Base-by-base conservation (phyloP, 257 asterid genomes). In the Anisodus acutangulus region DNA sequence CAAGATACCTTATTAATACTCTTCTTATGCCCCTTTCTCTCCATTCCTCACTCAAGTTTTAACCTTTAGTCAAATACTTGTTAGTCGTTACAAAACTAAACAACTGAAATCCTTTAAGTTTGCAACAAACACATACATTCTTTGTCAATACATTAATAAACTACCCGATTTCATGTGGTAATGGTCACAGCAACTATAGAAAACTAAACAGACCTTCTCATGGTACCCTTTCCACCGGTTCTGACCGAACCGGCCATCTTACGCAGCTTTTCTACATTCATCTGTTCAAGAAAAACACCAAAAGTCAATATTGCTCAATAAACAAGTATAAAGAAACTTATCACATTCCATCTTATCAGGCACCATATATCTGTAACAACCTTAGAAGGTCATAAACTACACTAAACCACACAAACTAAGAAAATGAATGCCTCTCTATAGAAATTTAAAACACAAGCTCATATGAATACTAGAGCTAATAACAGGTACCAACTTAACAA, bases 181-280 rank as follows among this genome's bases (percentile, higher is more conserved):
- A 64, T 69, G 11, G 6, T 81, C n/a, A 45, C 78, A 62, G 8
- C 16, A 81, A 8, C 63, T 22, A 84, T 12, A 15, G 37, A 37
- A 45, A 55, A 66, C 43, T 19, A 76, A 13, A 80, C 89, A 84
- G 13, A 93, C 97, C 95, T 93, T 86, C 97, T 91, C 87, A 93
- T 66, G 79, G 91, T 93, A 80, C 97, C 97, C 89, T 93, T 93
- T 16, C 97, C 97, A 83, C 95, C 95, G 6, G 95, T 93, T 69
- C 97, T 93, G 63, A 92, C 95, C 1, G 95, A 90, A 84, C 94
- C 93, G 3, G 97, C 95, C 97, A 93, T 93, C 90, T 92, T 93
- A 91, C 55, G 90, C 72, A 93, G 90, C 90, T 93, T 92, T 88
- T 93, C 95, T 86, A 91, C 95, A 91, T 93, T 91, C 97, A 93